These are phyloP conservation scores for Dactylellina parvicollis DNA, from an alignment of 2,329 filamentous ascomycete genomes.

Conservation along the genomic window DNA sequence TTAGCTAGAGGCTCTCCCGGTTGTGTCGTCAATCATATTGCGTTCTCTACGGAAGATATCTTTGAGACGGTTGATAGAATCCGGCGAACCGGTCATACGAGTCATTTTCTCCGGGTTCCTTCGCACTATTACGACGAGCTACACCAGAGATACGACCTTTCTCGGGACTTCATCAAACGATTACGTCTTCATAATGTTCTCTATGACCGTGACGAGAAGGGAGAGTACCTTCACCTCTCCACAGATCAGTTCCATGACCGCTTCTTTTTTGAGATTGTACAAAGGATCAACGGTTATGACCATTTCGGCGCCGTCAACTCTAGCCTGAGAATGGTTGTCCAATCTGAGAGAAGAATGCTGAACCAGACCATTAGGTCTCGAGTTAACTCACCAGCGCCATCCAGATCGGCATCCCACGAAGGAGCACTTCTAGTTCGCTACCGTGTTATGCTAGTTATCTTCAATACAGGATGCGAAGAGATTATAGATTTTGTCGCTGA, in stretches of 20 bases:
- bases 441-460: constrained; percentile 70
- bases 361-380: constrained; percentile 49
- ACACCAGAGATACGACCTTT: constrained; percentile 54
- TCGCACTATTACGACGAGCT: constrained; percentile 54
- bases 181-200: constrained; percentile 52
- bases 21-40: constrained; percentile 55
- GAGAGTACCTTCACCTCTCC: constrained; percentile 54
- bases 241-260: constrained; percentile 55
- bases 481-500: constrained; percentile 81
- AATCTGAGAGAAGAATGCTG: constrained; percentile 51
- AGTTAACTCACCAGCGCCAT: constrained; percentile 49
- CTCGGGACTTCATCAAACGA: constrained; percentile 51
- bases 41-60: constrained; percentile 52
- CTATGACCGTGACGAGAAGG: constrained; percentile 55
- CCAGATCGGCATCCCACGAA: constrained; percentile 45
- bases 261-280: constrained; percentile 55
- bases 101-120: constrained; percentile 54
- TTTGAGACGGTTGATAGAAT: constrained; percentile 54
- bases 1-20: constrained; percentile 46
- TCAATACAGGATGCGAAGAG: constrained; percentile 75
- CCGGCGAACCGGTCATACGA: constrained; percentile 47
- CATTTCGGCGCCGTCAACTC: constrained; percentile 55
- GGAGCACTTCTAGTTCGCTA: constrained; percentile 41
- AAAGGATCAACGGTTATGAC: constrained; percentile 54
- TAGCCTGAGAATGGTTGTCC: constrained; percentile 47